Evolutionary conservation across 495 filamentous ascomycete genomes (phyloP).

Genomic region (Penicillium silybi): DNA sequence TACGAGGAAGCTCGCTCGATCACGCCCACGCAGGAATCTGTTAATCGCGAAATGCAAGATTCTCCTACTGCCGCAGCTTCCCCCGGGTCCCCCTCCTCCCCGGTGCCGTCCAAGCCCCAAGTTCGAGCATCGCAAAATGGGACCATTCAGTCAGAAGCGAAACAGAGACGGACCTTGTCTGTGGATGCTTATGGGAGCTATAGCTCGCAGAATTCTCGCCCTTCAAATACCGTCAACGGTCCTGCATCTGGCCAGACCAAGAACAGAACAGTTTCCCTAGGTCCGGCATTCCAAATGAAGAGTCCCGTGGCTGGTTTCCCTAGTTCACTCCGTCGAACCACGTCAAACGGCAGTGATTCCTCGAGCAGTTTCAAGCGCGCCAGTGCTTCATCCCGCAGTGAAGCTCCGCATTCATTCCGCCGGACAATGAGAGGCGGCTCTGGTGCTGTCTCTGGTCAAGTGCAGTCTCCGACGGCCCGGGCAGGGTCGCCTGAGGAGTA

Average conservation of each 20-base stretch:
- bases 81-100: slow-evolving; percentile 21
- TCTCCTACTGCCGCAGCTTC: slow-evolving; percentile 17
- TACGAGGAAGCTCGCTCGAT: slow-evolving; percentile 20
- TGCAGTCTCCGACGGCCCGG: slow-evolving; percentile 24
- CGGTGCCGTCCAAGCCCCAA: slow-evolving; percentile 10
- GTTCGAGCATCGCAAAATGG: slow-evolving; percentile 6
- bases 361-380: slow-evolving; percentile 59
- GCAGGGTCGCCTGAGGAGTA: slow-evolving; percentile 28
- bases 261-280: slow-evolving; percentile 27
- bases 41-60: slow-evolving; percentile 12
- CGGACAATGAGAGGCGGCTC: slow-evolving; percentile 49
- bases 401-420: slow-evolving; percentile 48
- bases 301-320: slow-evolving; percentile 3
- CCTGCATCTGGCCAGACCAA: slow-evolving; percentile 6
- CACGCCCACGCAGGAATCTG: slow-evolving; percentile 19
- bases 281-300: slow-evolving; percentile 17
- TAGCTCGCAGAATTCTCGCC: slow-evolving; percentile 11
- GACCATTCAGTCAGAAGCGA: slow-evolving; percentile 8
- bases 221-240: slow-evolving; percentile 4
- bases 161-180: slow-evolving; percentile 21
- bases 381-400: slow-evolving; percentile 30
- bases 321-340: slow-evolving; percentile 22
- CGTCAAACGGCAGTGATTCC: slow-evolving; percentile 56
- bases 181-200: slow-evolving; percentile 16
- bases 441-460: slow-evolving; percentile 9